Conservation (phyloP, 169 alveolate species). For the Theileria sp. region DNA sequence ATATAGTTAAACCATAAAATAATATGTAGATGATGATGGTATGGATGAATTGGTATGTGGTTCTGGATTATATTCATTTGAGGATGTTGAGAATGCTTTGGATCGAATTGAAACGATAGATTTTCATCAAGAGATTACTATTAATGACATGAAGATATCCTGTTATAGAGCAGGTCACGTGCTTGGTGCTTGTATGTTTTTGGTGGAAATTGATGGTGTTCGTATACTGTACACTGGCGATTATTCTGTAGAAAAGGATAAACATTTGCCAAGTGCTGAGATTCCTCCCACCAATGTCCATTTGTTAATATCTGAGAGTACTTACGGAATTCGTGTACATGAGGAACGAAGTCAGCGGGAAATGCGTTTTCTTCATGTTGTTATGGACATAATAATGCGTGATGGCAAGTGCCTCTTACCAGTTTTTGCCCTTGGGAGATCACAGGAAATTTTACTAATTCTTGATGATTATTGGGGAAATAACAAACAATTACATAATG, state of each 20-base stretch:
- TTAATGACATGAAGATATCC: conserved; percentile 88
- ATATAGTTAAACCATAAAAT: background rate
- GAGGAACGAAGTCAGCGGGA: conserved; percentile 94
- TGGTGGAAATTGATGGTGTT: conserved; percentile 95
- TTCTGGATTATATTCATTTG: conserved; percentile 86
- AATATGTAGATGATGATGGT: conserved; percentile 14
- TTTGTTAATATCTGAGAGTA: conserved; percentile 95
- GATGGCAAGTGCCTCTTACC: conserved; percentile 95
- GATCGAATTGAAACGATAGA: conserved; percentile 88
- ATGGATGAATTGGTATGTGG: conserved; percentile 68
- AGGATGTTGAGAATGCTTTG: conserved; percentile 88
- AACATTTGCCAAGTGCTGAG: conserved; percentile 95
- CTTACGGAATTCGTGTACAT: conserved; percentile 96
- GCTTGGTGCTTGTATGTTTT: conserved; percentile 98
- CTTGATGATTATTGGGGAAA: conserved; percentile 95
- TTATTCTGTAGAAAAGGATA: conserved; percentile 93
- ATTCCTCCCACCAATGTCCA: conserved; percentile 92
- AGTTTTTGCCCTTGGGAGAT: conserved; percentile 92
- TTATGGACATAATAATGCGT: conserved; percentile 74
- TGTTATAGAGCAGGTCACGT: conserved; percentile 99
- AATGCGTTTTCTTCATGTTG: conserved; percentile 83
- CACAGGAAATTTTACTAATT: conserved; percentile 92
- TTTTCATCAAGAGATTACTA: conserved; percentile 89
- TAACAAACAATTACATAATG: conserved; percentile 84
- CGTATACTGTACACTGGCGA: conserved; percentile 98